Percentiles rank a stretch among this genome's conserved stretches.
phyloP scores from a whole-genome alignment of 768 basidiomycete species.

The Tulasnella sp. region DNA sequence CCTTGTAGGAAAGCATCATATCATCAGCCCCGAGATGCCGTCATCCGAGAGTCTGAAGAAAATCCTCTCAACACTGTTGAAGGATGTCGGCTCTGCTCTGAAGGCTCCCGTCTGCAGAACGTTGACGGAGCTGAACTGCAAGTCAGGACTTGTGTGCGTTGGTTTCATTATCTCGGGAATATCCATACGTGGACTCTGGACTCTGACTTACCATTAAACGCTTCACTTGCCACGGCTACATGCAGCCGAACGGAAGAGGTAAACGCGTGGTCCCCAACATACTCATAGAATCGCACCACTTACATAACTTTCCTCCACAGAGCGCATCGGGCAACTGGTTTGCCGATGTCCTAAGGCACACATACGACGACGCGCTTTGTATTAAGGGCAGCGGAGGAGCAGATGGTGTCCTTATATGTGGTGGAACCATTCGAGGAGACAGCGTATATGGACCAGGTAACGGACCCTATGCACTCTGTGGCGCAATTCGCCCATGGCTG shows the following conservation, averaged over 20 bases:
- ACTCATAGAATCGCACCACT: neutral
- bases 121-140: constrained; percentile 67
- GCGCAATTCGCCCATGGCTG: neutral
- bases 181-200: neutral
- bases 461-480: neutral
- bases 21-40: constrained; percentile 60
- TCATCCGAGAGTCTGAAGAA: constrained; percentile 59
- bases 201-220: neutral
- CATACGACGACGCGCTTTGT: constrained; percentile 73
- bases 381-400: constrained; percentile 64
- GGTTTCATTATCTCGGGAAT: neutral
- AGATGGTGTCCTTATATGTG: constrained; percentile 80
- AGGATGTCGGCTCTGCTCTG: constrained; percentile 68
- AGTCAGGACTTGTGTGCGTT: constrained; percentile 73
- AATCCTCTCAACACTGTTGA: constrained; percentile 65
- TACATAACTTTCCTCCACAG: constrained; percentile 45
- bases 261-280: neutral
- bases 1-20: constrained; percentile 64
- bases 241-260: constrained; percentile 25
- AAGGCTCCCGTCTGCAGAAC: constrained; percentile 77
- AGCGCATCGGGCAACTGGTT: constrained; percentile 80
- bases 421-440: constrained; percentile 85
- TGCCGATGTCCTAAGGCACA: constrained; percentile 79
- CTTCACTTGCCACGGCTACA: neutral
- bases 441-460: constrained; percentile 80